phyloP scores from a whole-genome alignment of 2,329 filamentous ascomycete genomes.

The Alternaria ventricosa region DNA sequence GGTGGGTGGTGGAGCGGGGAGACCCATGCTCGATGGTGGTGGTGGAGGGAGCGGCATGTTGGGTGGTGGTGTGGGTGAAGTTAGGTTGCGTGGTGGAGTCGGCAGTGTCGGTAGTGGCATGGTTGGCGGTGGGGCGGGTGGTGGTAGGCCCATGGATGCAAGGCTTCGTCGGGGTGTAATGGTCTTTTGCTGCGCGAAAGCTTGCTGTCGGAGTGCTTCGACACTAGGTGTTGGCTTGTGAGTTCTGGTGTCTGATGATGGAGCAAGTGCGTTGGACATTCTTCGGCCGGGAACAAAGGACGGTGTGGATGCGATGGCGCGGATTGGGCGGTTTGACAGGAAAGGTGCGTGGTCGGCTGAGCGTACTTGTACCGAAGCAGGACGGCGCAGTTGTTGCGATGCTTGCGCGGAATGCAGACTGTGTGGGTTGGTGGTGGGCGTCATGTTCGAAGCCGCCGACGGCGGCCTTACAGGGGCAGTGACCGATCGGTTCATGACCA shows the following conservation, averaged over 20 bases:
- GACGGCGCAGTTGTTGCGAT: constrained; percentile 47
- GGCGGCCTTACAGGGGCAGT: constrained; percentile 34
- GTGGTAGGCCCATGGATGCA: constrained; percentile 51
- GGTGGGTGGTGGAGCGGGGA: constrained; percentile 16
- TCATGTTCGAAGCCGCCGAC: constrained; percentile 18
- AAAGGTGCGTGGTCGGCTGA: constrained; percentile 53
- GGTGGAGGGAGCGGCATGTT: constrained; percentile 21
- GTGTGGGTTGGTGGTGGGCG: constrained; percentile 17
- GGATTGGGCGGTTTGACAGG: constrained; percentile 46
- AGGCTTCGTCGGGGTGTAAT: constrained; percentile 44
- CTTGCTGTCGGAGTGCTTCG: constrained; percentile 35
- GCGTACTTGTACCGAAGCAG: constrained; percentile 54
- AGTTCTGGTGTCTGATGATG: background rate
- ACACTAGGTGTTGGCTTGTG: constrained; percentile 30
- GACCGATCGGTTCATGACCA: constrained; percentile 40
- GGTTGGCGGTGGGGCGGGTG: constrained; percentile 55
- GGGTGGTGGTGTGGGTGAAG: constrained; percentile 18
- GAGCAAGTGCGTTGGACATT: constrained; percentile 24
- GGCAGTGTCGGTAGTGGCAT: constrained; percentile 57
- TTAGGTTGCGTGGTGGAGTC: constrained; percentile 36
- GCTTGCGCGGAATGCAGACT: constrained; percentile 14
- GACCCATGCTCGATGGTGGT: constrained; percentile 12
- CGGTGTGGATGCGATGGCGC: constrained; percentile 38
- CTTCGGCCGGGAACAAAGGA: constrained; percentile 38
- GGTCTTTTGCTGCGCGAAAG: constrained; percentile 18